A percentile compares a stretch with the other conserved stretches of the same genome.
These are phyloP conservation scores for Casuarina glauca DNA, from an alignment of 306 rosid species.

Conservation along the genomic window DNA sequence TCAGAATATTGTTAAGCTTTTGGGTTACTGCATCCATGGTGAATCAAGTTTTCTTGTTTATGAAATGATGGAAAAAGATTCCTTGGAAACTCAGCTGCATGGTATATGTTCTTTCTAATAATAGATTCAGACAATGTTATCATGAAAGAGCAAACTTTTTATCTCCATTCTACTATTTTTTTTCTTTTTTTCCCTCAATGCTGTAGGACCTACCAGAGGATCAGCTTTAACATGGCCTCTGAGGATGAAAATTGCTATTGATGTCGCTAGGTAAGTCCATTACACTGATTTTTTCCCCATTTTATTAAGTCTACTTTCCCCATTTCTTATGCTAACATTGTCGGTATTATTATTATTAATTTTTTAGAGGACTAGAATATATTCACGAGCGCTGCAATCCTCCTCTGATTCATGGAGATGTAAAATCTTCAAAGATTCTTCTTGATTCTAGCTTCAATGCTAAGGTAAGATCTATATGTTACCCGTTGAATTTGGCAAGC, in stretches of 20 bases:
- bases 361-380: conserved; percentile 77
- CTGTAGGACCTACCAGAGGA: conserved; percentile 64
- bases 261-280: conserved; percentile 68
- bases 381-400: conserved; percentile 88
- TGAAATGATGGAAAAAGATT: conserved; percentile 76
- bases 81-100: conserved; percentile 70
- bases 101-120: conserved; percentile 42
- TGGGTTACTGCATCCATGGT: conserved; percentile 72
- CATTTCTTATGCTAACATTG: conserved; percentile 15
- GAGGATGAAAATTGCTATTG: conserved; percentile 78
- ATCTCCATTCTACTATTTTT: conserved; percentile 18
- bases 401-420: conserved; percentile 74
- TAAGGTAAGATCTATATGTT: conserved; percentile 53
- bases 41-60: conserved; percentile 77
- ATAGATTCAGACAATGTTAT: conserved; percentile 7
- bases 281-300: background rate
- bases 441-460: conserved; percentile 79
- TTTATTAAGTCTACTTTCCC: background rate
- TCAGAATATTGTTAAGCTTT: conserved; percentile 75
- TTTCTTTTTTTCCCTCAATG: conserved; percentile 10
- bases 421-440: conserved; percentile 79
- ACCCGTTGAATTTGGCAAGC: background rate
- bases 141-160: conserved; percentile 5
- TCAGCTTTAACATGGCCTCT: conserved; percentile 75
- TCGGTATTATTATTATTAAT: conserved; percentile 11